phyloP scores from a whole-genome alignment of 2,329 filamentous ascomycete genomes.

The Colletotrichum plurivorum region DNA sequence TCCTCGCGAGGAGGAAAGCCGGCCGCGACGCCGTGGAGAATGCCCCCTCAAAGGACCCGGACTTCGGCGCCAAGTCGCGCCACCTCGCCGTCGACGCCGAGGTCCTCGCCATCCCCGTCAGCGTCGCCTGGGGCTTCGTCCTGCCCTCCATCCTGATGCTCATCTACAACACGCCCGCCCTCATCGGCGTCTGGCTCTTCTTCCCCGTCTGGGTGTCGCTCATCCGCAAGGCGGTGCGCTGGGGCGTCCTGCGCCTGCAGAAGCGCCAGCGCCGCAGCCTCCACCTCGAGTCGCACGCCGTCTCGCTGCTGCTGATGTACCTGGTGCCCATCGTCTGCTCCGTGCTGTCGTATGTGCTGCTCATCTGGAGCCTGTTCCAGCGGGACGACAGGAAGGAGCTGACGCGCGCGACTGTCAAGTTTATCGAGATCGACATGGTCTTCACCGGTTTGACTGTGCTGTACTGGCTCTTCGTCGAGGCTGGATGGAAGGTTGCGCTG shows the following conservation, averaged over 20 bases:
- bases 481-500: conserved; percentile 57
- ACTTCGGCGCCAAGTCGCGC: conserved; percentile 49
- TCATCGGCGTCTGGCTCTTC: conserved; percentile 64
- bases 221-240: conserved; percentile 55
- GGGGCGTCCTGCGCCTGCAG: conserved; percentile 40
- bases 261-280: conserved; percentile 48
- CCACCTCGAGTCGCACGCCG: conserved; percentile 59
- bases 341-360: conserved; percentile 56
- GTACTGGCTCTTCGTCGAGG: conserved; percentile 68
- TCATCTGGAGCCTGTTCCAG: conserved; percentile 56
- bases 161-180: conserved; percentile 51
- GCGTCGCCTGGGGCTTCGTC: conserved; percentile 63
- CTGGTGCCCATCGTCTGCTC: conserved; percentile 61
- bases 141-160: conserved; percentile 63
- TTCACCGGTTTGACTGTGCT: conserved; percentile 63
- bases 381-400: conserved; percentile 63
- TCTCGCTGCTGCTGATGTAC: conserved; percentile 59
- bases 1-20: conserved; percentile 44
- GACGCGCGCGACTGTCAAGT: conserved; percentile 61
- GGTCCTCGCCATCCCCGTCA: conserved; percentile 68
- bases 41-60: conserved; percentile 46
- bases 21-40: conserved; percentile 41
- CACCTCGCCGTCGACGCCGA: conserved; percentile 62
- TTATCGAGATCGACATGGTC: conserved; percentile 62
- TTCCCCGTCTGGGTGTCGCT: conserved; percentile 65